Evolutionary conservation across 169 alveolate genomes (phyloP).

Genomic region (Eimeria necatrix): DNA sequence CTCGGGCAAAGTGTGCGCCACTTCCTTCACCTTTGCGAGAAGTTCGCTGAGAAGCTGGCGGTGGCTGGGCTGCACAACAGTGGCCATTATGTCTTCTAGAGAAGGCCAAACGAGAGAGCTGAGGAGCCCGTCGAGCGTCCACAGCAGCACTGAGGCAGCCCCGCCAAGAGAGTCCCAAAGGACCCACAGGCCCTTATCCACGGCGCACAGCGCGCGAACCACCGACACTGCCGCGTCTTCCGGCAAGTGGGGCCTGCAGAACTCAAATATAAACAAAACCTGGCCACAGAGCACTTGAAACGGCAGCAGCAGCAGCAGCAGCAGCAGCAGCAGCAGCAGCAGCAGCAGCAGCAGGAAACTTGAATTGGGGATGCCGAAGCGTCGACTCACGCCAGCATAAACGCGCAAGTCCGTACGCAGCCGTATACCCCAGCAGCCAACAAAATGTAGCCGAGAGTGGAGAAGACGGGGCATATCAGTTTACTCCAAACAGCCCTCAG

Average conservation of each 20-base stretch:
- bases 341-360: neutral
- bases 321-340: neutral
- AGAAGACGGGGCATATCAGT: neutral
- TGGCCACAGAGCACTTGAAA: neutral
- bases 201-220: constrained; percentile 20
- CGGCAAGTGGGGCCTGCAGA: constrained; percentile 56
- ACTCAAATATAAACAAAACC: neutral
- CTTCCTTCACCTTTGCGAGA: constrained; percentile 15
- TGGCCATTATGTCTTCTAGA: neutral
- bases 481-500: constrained; percentile 26
- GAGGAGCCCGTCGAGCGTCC: constrained; percentile 41
- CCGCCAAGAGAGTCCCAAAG: constrained; percentile 3
- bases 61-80: neutral
- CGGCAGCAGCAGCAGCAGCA: neutral
- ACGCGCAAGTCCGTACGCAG: constrained; percentile 37
- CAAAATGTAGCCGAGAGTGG: neutral
- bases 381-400: constrained; percentile 30
- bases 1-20: constrained; percentile 8
- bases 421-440: constrained; percentile 18
- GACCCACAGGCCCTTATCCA: neutral
- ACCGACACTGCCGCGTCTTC: constrained; percentile 29
- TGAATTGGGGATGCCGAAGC: neutral
- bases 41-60: neutral
- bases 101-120: constrained; percentile 60
- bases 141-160: neutral